phyloP scores from a whole-genome alignment of 176 grass and related monocot genomes.

The Lolium multiflorum region DNA sequence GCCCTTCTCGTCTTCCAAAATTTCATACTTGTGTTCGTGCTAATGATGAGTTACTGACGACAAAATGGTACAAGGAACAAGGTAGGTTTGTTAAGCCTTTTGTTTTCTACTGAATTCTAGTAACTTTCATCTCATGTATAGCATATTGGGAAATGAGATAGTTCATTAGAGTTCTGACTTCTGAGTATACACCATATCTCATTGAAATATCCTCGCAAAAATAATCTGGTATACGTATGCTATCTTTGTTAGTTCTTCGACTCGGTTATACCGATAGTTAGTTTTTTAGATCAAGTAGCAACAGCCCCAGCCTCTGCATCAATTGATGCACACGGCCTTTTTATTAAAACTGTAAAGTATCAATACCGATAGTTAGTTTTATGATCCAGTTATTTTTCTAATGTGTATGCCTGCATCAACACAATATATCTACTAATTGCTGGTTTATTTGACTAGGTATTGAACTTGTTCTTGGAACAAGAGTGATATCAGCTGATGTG shows the following conservation, averaged over 20 bases:
- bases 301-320: too few species aligned
- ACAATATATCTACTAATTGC: slow-evolving; percentile 9
- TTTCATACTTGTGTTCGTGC: slow-evolving; percentile 95
- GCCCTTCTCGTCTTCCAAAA: slow-evolving; percentile 74
- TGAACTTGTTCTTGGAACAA: slow-evolving; percentile 96
- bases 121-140: slow-evolving; percentile 14
- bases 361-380: neutral
- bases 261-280: too few species aligned
- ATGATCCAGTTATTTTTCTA: neutral
- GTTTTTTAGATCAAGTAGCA: too few species aligned
- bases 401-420: neutral
- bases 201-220: neutral
- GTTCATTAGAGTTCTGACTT: slow-evolving; percentile 27
- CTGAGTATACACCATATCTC: too few species aligned
- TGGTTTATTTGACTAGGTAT: slow-evolving; percentile 60
- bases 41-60: slow-evolving; percentile 75
- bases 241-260: neutral
- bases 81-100: slow-evolving; percentile 54
- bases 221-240: neutral
- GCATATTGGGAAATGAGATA: slow-evolving; percentile 11
- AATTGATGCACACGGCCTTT: too few species aligned
- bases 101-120: neutral
- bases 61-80: slow-evolving; percentile 94
- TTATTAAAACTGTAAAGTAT: too few species aligned
- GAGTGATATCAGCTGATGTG: slow-evolving; percentile 75